phyloP scores from a whole-genome alignment of 106 monocot genomes.

The Apostasia ramifera region DNA sequence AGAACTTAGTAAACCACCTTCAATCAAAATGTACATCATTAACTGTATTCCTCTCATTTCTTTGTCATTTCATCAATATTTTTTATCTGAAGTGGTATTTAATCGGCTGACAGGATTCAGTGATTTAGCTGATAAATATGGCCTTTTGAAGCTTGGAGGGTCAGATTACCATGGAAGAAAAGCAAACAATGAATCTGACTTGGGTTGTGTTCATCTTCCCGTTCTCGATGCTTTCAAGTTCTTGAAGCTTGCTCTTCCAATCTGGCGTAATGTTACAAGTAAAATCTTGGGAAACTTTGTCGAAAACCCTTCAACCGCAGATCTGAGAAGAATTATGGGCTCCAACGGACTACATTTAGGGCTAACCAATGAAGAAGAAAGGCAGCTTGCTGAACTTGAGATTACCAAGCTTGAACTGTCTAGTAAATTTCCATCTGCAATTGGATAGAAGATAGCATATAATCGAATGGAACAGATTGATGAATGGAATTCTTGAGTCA shows the following conservation, averaged over 20 bases:
- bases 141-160: constrained; percentile 84
- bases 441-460: constrained; percentile 2
- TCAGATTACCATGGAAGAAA: constrained; percentile 95
- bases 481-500: neutral
- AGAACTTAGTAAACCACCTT: no score
- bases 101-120: constrained; percentile 47
- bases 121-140: constrained; percentile 66
- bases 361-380: constrained; percentile 54
- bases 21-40: no score
- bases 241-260: constrained; percentile 62
- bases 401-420: constrained; percentile 39
- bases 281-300: constrained; percentile 41
- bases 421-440: neutral
- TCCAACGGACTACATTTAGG: constrained; percentile 42
- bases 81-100: neutral
- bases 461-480: no score
- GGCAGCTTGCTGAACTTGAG: constrained; percentile 34
- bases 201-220: constrained; percentile 68
- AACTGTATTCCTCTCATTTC: neutral
- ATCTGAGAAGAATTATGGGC: constrained; percentile 40
- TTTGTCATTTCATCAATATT: neutral
- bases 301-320: constrained; percentile 38
- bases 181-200: constrained; percentile 65
- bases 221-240: constrained; percentile 41
- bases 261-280: constrained; percentile 62